Conservation (phyloP, 139 green algal species). For the Medakamo hakoo region DNA sequence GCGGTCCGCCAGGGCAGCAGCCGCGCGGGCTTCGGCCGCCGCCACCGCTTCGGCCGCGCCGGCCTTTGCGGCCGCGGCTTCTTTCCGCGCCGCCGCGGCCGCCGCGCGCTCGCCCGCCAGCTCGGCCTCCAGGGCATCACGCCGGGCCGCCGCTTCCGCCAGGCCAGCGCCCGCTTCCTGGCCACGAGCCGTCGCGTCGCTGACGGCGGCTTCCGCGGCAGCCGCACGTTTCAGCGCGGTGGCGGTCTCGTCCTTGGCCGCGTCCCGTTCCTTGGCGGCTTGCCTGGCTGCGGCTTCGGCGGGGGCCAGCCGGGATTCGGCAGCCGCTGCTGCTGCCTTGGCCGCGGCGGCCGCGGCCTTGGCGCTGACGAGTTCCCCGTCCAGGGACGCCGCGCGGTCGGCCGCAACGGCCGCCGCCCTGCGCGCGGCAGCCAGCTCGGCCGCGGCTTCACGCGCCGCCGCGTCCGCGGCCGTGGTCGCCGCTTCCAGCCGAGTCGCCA, state of each 20-base stretch:
- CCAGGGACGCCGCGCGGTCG: too few species aligned
- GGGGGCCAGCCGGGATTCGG: not conserved
- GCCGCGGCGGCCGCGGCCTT: not conserved
- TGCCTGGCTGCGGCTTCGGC: not conserved
- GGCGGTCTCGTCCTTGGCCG: not conserved
- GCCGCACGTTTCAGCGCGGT: not conserved
- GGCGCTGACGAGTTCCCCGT: not conserved
- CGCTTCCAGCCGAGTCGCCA: not conserved
- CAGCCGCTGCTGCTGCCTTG: not conserved
- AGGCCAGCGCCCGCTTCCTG: too few species aligned
- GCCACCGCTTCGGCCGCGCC: too few species aligned
- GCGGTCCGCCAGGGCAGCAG: too few species aligned
- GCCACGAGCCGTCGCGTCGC: too few species aligned
- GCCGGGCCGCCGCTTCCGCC: too few species aligned
- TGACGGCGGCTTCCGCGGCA: not conserved
- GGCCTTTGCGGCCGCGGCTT: too few species aligned
- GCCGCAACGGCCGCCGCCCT: too few species aligned
- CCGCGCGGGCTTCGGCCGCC: too few species aligned
- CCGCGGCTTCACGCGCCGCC: not conserved
- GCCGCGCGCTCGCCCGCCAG: too few species aligned
- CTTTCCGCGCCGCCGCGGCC: too few species aligned
- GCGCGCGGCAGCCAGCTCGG: not conserved
- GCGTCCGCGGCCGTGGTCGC: not conserved
- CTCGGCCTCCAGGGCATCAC: too few species aligned
- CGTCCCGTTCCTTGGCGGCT: not conserved